Base-by-base conservation (phyloP, 345 rosid species). In the Hibiscus tridactylites region DNA sequence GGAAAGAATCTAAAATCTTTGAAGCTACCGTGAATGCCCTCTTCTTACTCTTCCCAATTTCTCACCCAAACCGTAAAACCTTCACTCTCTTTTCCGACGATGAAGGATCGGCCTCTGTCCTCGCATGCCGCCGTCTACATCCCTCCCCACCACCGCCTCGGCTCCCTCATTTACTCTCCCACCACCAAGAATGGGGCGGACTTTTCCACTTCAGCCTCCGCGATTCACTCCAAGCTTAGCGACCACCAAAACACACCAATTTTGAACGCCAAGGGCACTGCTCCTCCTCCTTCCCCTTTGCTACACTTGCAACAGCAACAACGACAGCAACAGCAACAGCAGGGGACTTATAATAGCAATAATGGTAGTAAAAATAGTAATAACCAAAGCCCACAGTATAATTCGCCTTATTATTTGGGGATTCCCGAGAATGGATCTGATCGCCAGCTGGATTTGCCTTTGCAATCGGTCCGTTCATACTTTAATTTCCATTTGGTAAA, bases 71-170 rank as follows among this genome's bases (percentile, higher is more conserved):
- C 79, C 81, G 73, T 66, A 52, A 76, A 75, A 65, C 76, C 80
- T 63, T 71, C 77, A 47, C 76, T 64, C 78, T 2, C 39, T 12
- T 35, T n/a, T 52, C 68, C 46, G 46, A 59, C 76, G 64, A 91
- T 93, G 97, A 90, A 91, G 84, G 91, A 91, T 82, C 86, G 85
- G 75, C 87, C 84, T 71, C 90, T 84, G 63, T 78, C 88, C 39
- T 82, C 91, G 0, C 65, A 71, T 75, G 85, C 83, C 78, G 71
- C 80, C 83, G 80, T 87, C 73, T 93, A 91, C 82, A 81, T 85
- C 65, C 96, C 97, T 57, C 97, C 96, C 0, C 89, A 90, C 83
- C 92, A 84, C 71, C 94, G 96, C 52, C 84, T 81, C 62, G 86
- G 85, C 75, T 83, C 90, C 73, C 75, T 71, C 66, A 59, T 82